Conservation (phyloP, 2,329 filamentous ascomycete species). For the Chrysoporthe cubensis region DNA sequence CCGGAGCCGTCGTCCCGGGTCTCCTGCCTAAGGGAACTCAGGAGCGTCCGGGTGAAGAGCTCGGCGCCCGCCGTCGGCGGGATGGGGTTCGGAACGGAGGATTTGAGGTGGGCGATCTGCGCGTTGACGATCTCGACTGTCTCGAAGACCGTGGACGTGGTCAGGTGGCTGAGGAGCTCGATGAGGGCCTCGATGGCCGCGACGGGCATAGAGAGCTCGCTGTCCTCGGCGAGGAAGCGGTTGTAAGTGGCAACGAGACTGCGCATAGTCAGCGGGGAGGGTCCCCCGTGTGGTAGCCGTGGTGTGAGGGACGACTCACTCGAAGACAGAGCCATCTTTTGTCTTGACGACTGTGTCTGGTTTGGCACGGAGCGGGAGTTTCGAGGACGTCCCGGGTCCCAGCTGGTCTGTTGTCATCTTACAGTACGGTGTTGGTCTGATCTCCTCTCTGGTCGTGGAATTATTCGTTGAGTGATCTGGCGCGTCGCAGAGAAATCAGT, state of each 20-base stretch:
- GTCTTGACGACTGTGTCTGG: conserved; percentile 23
- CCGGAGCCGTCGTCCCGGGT: conserved; percentile 34
- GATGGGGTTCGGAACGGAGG: conserved; percentile 82
- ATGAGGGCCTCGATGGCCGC: conserved; percentile 70
- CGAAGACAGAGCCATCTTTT: conserved; percentile 37
- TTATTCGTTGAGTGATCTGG: neutral
- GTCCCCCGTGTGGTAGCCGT: neutral
- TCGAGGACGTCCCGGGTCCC: conserved; percentile 15
- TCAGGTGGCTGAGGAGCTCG: conserved; percentile 77
- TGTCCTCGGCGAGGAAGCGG: conserved; percentile 64
- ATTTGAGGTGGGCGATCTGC: conserved; percentile 77
- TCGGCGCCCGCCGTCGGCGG: conserved; percentile 93
- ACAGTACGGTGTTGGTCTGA: neutral
- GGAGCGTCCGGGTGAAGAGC: conserved; percentile 92
- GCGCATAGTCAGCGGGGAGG: neutral
- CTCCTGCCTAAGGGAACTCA: conserved; percentile 69
- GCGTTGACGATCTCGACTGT: conserved; percentile 79
- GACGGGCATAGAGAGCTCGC: conserved; percentile 91
- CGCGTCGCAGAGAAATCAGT: neutral
- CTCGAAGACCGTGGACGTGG: conserved; percentile 87
- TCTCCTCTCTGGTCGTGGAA: neutral
- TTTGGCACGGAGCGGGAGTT: conserved; percentile 23
- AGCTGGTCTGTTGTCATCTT: conserved; percentile 25
- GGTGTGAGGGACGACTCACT: conserved; percentile 35
- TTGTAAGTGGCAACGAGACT: conserved; percentile 62